These are phyloP conservation scores for Linnemannia hyalina DNA, from an alignment of 192 early-diverging fungal genomes.

Conservation along the genomic window DNA sequence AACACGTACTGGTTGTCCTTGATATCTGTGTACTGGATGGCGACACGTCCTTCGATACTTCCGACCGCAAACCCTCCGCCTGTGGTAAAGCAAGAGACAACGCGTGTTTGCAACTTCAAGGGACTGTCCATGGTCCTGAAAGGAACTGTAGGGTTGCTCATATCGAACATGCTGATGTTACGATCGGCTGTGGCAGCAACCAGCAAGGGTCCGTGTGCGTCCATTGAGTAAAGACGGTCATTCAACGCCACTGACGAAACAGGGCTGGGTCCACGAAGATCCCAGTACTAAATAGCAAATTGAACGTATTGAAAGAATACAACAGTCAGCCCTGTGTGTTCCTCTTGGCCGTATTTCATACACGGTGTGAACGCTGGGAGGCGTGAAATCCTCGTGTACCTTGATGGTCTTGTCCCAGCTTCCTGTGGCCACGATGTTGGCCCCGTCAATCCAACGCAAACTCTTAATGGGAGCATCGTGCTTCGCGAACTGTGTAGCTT, in stretches of 20 bases:
- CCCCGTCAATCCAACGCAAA: constrained; percentile 80
- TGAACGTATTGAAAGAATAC: not conserved
- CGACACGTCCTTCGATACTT: constrained; percentile 95
- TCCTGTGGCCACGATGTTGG: constrained; percentile 86
- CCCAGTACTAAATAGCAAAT: constrained; percentile 85
- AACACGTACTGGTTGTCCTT: constrained; percentile 70
- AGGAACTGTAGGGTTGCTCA: constrained; percentile 80
- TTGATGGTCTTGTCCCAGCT: constrained; percentile 97
- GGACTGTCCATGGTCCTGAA: constrained; percentile 79
- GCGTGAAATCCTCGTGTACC: constrained; percentile 3
- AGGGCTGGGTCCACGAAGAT: constrained; percentile 83
- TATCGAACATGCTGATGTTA: constrained; percentile 84
- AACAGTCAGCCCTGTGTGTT: not conserved
- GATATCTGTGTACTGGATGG: constrained; percentile 92
- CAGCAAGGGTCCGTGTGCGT: constrained; percentile 79
- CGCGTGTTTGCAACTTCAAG: constrained; percentile 89
- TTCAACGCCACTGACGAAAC: constrained; percentile 79
- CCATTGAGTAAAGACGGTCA: constrained; percentile 94
- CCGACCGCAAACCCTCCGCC: constrained; percentile 91
- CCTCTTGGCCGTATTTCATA: too few species aligned
- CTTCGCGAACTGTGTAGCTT: constrained; percentile 86
- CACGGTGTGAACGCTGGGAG: not conserved
- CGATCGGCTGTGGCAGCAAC: constrained; percentile 94
- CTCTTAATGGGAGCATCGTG: constrained; percentile 93
- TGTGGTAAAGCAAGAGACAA: constrained; percentile 84